Base-by-base conservation (phyloP, 192 early-diverging fungal genomes). In the Helicostylum pulchrum region DNA sequence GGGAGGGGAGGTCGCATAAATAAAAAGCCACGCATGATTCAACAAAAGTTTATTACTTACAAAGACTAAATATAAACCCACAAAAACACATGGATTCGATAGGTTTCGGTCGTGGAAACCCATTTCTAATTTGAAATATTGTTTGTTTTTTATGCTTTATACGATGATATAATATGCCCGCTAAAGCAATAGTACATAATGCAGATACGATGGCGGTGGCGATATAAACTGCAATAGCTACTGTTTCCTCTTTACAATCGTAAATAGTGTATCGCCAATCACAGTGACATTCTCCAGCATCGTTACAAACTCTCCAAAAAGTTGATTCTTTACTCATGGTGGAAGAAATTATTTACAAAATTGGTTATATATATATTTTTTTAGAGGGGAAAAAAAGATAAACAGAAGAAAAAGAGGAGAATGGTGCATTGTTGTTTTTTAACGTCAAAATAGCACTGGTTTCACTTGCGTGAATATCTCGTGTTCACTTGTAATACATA, bases 271-370 rank as follows among this genome's bases (percentile, higher is more conserved):
- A 45, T 23, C 57, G n/a, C 42, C 36, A 59, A 45, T 59, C 57
- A 23, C 57, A 59, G 5, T 59, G 57, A 44, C 57, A 59, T 14
- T 44, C 21, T 8, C 43, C 43, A 11, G n/a, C 21, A 12, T 59
- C 12, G 26, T 52, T 36, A 3, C 57, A 59, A 14, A 45, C 6
- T 59, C 36, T 39, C 57, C 57, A 59, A 45, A 45, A 59, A 7
- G 17, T 43, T 59, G 57, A 45, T 39, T 14, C 39, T 85, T 39
- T 93, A 4, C 36, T 39, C 36, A 39, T 39, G 26, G 26, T 0
- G 26, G 26, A 26, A 26, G 2, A 26, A 26, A 26, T 26, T 26
- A 26, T 26, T 26, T 26, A 26, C 26, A 26, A 26, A 26, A 26
- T 26, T n/a, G n/a, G n/a, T n/a, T n/a, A n/a, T n/a, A n/a, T n/a